These are phyloP conservation scores for Leersia perrieri DNA, from an alignment of 176 grass and related monocot species.

Conservation along the genomic window DNA sequence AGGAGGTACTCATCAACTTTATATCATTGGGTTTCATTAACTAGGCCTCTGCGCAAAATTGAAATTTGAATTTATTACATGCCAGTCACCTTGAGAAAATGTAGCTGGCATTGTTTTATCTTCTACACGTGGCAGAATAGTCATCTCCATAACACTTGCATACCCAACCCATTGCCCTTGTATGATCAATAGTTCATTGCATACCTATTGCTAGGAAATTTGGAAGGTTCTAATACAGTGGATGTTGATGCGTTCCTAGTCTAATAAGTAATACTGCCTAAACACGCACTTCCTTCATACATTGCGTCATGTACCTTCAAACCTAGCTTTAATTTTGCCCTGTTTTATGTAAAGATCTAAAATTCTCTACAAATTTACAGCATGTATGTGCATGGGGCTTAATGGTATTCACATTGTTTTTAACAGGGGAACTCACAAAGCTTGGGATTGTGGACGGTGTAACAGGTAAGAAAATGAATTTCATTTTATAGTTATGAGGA, in stretches of 20 bases:
- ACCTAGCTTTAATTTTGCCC: constrained; percentile 1
- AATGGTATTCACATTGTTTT: constrained; percentile 37
- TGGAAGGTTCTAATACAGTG: background rate
- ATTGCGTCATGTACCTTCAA: constrained; percentile 17
- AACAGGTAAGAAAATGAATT: constrained; percentile 57
- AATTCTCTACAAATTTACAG: constrained; percentile 28
- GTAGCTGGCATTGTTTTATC: background rate
- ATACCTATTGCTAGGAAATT: background rate
- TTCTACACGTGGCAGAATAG: background rate
- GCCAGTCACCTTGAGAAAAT: background rate
- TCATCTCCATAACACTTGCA: background rate
- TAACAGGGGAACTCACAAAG: constrained; percentile 78
- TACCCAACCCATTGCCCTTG: background rate
- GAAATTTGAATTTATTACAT: background rate
- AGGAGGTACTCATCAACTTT: background rate
- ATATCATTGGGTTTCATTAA: background rate
- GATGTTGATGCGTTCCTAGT: background rate
- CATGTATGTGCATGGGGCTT: constrained; percentile 6
- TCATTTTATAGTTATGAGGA: background rate
- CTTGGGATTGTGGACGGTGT: constrained; percentile 73
- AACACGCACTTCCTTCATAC: background rate
- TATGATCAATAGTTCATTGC: background rate
- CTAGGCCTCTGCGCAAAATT: background rate
- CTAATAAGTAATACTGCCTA: background rate
- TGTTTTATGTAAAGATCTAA: constrained; percentile 28